Evolutionary conservation across 2,329 filamentous ascomycete genomes (phyloP).

Genomic region (Huntiella omanensis): DNA sequence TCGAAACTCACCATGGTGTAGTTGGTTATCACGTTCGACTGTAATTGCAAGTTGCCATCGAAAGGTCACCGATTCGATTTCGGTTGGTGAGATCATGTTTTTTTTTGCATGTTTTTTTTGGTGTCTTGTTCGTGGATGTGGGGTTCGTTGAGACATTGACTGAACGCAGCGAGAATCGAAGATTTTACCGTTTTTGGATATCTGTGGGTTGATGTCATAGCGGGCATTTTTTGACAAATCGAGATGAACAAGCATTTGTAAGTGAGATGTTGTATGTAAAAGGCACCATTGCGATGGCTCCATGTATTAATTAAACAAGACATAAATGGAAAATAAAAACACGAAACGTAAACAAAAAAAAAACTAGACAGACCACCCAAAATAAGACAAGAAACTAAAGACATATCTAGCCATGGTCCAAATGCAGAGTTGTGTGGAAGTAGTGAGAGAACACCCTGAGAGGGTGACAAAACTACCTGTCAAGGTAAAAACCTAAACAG

Average conservation of each 20-base stretch:
- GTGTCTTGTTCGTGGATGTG: too few species aligned
- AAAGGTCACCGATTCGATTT: constrained; percentile 10
- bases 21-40: constrained; percentile 11
- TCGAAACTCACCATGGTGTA: constrained; percentile 10
- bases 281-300: background rate
- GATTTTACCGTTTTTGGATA: background rate
- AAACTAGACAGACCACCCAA: constrained; percentile 1
- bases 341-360: background rate
- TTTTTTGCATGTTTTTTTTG: background rate
- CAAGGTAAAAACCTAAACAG: background rate
- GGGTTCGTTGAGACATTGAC: too few species aligned
- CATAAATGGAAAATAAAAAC: constrained; percentile 1
- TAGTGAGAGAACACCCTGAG: background rate
- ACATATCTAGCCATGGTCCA: background rate
- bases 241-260: background rate
- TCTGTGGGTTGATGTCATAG: background rate
- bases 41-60: constrained; percentile 10
- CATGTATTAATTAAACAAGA: background rate
- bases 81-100: constrained; percentile 9
- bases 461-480: background rate
- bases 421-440: background rate
- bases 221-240: background rate
- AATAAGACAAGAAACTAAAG: constrained; percentile 4
- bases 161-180: background rate
- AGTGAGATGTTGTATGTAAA: background rate